Conservation (phyloP, 2,329 filamentous ascomycete species). For the Colletotrichum liaoningense region DNA sequence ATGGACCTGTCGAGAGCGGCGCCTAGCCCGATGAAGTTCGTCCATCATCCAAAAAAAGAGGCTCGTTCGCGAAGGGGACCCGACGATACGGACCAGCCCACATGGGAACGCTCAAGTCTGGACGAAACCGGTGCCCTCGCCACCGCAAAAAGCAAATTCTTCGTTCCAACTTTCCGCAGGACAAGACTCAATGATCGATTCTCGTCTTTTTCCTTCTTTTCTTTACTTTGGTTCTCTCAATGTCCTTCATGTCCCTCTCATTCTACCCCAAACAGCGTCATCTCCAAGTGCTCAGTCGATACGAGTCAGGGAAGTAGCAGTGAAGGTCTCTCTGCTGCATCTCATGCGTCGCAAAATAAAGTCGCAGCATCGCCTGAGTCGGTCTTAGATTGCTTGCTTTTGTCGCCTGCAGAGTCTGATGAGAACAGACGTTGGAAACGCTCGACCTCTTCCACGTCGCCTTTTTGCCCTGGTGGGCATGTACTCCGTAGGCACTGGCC, state of each 20-base stretch:
- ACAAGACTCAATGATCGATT: not conserved
- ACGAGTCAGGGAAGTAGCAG: conserved; percentile 28
- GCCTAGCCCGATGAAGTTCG: conserved; percentile 10
- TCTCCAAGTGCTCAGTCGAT: not conserved
- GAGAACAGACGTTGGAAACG: not conserved
- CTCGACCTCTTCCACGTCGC: not conserved
- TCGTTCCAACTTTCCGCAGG: not conserved
- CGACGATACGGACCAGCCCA: conserved; percentile 28
- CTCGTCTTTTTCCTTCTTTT: conserved; percentile 4
- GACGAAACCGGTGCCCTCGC: conserved; percentile 13
- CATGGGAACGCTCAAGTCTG: conserved; percentile 6
- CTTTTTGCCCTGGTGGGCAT: not conserved
- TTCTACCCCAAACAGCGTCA: conserved; percentile 17
- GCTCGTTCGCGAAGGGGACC: conserved; percentile 31
- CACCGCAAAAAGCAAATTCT: not conserved
- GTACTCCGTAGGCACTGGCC: too few species aligned
- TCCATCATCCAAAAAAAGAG: conserved; percentile 16
- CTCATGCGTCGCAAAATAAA: not conserved
- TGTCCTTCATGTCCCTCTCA: not conserved
- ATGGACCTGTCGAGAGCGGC: not conserved
- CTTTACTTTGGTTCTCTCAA: not conserved
- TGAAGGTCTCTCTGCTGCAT: not conserved
- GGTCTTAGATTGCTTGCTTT: conserved; percentile 21
- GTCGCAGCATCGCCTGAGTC: not conserved
- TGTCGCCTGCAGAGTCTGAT: not conserved